Base-by-base conservation (phyloP, 2,329 filamentous ascomycete species). In the Aspergillus costaricaensis region DNA sequence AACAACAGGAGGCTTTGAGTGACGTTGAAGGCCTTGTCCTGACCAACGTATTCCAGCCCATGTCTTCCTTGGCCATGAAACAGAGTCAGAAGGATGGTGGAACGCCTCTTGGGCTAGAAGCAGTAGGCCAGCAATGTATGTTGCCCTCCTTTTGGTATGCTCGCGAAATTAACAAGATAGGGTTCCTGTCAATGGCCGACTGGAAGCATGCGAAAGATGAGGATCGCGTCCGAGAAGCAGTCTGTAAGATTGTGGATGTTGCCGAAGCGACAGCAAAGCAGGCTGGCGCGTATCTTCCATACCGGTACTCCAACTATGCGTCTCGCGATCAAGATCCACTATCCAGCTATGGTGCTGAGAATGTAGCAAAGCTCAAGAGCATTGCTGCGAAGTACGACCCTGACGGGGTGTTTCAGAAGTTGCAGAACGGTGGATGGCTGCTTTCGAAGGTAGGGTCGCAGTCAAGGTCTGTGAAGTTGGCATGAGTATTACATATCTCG, bases 101-200 rank as follows among this genome's bases (percentile, higher is more conserved):
- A 3, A 49, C 49, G 6, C 44, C 61, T 3, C 32, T 60, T 8
- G 58, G 58, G 0, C 12, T 62, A 14, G 43, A 39, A 2, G 25
- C 49, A 5, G 58, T 58, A 5, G 50, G 49, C 12, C 61, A 60
- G 23, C 58, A 62, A 8, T 60, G 61, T 62, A 59, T 9, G 32
- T 51, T 7, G 8, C 25, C 23, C n/a, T n/a, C 7, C 15, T 39
- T n/a, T n/a, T 8, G 25, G 1, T 14, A 7, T 23, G 10, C 15
- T 23, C 3, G 1, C 5, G 14, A 36, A 25, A 25, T 12, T 56
- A 32, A 39, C 30, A 25, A 19, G 19, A 48, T 21, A 67, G 65
- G 60, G 64, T 56, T 63, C 21, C 15, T 65, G 36, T 36, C 60
- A 10, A 52, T 66, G 58, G 57, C 52, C 44, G 61, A 68, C 12